These are phyloP conservation scores for Borovskyia barvae DNA, from an alignment of 208 protist genomes.

Conservation along the genomic window DNA sequence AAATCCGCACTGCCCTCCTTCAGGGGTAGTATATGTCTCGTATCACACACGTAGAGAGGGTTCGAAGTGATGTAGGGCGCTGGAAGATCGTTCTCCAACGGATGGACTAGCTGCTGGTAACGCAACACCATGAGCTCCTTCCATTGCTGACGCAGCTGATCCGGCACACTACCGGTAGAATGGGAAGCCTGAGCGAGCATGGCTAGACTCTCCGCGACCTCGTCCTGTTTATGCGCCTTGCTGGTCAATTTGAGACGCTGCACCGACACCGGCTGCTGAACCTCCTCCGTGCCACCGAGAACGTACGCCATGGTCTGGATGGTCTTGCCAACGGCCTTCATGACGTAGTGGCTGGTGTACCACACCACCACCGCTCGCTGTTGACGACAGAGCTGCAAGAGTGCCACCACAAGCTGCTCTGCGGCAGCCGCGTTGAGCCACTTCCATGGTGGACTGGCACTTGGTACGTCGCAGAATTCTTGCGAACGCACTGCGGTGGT, in stretches of 20 bases:
- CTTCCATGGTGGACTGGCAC: constrained; percentile 33
- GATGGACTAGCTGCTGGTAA: constrained; percentile 60
- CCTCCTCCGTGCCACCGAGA: constrained; percentile 25
- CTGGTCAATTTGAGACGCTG: constrained; percentile 31
- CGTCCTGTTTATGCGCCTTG: constrained; percentile 36
- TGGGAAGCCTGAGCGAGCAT: neutral
- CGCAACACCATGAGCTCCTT: constrained; percentile 33
- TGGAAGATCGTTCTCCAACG: constrained; percentile 51
- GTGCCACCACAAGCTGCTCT: constrained; percentile 22
- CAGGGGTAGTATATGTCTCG: constrained; percentile 21
- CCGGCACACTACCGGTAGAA: constrained; percentile 1
- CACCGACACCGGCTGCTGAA: constrained; percentile 23
- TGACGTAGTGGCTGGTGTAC: constrained; percentile 36
- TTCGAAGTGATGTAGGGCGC: constrained; percentile 29
- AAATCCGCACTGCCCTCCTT: neutral
- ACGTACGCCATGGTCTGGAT: constrained; percentile 43
- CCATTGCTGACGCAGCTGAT: constrained; percentile 31
- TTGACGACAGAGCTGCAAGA: constrained; percentile 24
- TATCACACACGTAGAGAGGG: constrained; percentile 47
- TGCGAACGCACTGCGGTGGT: constrained; percentile 23
- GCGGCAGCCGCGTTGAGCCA: constrained; percentile 49
- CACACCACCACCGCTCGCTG: constrained; percentile 32
- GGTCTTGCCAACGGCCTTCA: constrained; percentile 36
- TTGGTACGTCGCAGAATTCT: too few species aligned
- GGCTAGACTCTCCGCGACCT: constrained; percentile 19